These are phyloP conservation scores for Moesziomyces antarcticus DNA, from an alignment of 1,284 basidiomycete species.

Conservation along the genomic window DNA sequence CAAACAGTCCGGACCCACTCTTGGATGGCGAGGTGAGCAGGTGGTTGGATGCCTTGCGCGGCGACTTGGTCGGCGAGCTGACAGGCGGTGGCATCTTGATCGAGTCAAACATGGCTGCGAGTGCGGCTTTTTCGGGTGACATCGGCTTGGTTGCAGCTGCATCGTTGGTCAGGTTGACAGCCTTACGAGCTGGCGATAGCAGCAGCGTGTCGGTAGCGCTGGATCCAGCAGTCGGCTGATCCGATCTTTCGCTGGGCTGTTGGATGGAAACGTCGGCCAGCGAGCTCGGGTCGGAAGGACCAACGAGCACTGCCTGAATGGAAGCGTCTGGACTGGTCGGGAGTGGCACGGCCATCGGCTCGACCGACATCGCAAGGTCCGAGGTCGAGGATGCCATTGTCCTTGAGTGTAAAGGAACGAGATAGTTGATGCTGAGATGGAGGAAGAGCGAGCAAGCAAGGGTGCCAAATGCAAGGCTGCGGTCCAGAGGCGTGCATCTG, in stretches of 20 bases:
- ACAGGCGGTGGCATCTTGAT: conserved; percentile 41
- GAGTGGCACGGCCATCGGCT: conserved; percentile 12
- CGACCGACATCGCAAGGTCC: background rate
- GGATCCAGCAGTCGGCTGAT: too few relatives aligned
- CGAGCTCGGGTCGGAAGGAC: too few relatives aligned
- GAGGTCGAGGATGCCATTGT: background rate
- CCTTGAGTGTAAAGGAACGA: background rate
- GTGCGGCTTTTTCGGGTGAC: conserved; percentile 43
- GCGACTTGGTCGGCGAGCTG: conserved; percentile 38
- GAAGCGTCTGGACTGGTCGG: conserved; percentile 23
- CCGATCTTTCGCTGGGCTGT: too few relatives aligned
- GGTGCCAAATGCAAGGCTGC: background rate
- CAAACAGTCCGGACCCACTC: background rate
- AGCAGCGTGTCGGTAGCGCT: background rate
- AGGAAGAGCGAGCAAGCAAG: background rate
- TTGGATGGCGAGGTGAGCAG: conserved; percentile 16
- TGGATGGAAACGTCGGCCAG: too few relatives aligned
- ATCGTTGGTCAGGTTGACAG: background rate
- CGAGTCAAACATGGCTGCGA: conserved; percentile 46
- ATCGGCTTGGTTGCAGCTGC: conserved; percentile 31
- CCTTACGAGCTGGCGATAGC: conserved; percentile 18
- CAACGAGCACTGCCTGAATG: too few relatives aligned
- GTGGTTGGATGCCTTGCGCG: conserved; percentile 31
- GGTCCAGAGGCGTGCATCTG: background rate
- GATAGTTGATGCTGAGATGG: background rate